A percentile compares a stretch with the other conserved stretches of the same genome.
Evolutionary conservation across 1,284 basidiomycete species (phyloP).

Genomic region (Ganoderma lingzhi): DNA sequence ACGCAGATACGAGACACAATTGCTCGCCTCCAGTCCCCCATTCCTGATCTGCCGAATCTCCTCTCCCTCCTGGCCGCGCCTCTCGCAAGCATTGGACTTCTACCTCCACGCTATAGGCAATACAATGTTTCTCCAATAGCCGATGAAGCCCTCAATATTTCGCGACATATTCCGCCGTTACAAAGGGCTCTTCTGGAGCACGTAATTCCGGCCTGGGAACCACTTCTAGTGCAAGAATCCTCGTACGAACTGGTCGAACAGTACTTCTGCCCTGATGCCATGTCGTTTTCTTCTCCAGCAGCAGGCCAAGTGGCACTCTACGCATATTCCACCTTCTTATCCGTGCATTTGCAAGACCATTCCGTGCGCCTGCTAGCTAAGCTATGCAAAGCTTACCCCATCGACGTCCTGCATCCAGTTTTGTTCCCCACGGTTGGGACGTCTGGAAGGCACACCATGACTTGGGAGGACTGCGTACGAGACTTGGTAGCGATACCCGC

Average conservation of each 20-base stretch:
- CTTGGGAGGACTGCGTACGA: conserved; percentile 79
- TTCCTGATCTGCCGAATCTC: conserved; percentile 59
- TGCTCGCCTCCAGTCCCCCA: conserved; percentile 56
- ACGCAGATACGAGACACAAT: conserved; percentile 55
- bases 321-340: conserved; percentile 69
- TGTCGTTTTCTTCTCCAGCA: conserved; percentile 54
- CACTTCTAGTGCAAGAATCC: conserved; percentile 57
- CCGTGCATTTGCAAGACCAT: conserved; percentile 55
- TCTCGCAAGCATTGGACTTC: conserved; percentile 60
- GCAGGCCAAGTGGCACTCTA: conserved; percentile 63
- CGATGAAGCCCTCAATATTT: conserved; percentile 44
- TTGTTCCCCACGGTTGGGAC: conserved; percentile 46
- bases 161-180: conserved; percentile 61
- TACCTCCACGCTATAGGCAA: conserved; percentile 60
- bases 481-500: conserved; percentile 65
- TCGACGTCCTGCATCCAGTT: conserved; percentile 69
- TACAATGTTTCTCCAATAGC: conserved; percentile 49
- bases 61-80: conserved; percentile 64
- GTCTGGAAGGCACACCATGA: conserved; percentile 42
- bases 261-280: conserved; percentile 74
- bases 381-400: conserved; percentile 66
- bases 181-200: conserved; percentile 72
- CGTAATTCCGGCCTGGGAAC: conserved; percentile 76
- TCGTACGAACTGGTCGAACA: conserved; percentile 58
- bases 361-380: conserved; percentile 60